phyloP scores from a whole-genome alignment of 208 protist species.

The Acanthamoeba castellanii region DNA sequence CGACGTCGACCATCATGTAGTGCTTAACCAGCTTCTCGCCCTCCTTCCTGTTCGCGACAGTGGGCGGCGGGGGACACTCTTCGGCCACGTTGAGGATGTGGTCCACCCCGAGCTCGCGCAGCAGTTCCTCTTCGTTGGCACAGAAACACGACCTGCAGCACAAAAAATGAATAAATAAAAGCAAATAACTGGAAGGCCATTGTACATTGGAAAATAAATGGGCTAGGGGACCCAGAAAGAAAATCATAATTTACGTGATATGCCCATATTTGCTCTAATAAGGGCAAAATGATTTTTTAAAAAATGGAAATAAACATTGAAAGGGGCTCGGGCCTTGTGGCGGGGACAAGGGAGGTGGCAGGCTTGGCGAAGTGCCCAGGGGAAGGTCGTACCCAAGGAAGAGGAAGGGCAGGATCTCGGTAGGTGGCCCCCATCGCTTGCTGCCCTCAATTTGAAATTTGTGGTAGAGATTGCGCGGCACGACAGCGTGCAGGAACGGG shows the following conservation, averaged over 20 bases:
- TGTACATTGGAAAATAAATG: no score
- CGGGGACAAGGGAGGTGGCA: background rate
- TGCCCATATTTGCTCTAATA: background rate
- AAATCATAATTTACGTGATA: background rate
- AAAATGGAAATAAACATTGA: background rate
- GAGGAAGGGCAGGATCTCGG: slow-evolving; percentile 55
- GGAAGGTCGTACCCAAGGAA: slow-evolving; percentile 8
- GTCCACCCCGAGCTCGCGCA: slow-evolving; percentile 12
- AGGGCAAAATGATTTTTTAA: background rate
- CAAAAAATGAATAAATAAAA: background rate
- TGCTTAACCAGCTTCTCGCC: slow-evolving; percentile 47
- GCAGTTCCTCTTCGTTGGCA: background rate
- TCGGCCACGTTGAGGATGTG: slow-evolving; percentile 46
- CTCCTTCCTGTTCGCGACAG: slow-evolving; percentile 15
- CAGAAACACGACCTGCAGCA: slow-evolving; percentile 33
- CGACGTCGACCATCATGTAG: slow-evolving; percentile 57
- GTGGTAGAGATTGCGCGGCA: slow-evolving; percentile 26
- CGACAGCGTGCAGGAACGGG: slow-evolving; percentile 28
- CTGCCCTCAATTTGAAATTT: slow-evolving; percentile 31
- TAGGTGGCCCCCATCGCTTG: slow-evolving; percentile 31
- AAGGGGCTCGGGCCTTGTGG: background rate
- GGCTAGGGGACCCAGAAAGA: background rate
- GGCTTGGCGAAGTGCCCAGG: background rate
- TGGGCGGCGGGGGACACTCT: slow-evolving; percentile 31
- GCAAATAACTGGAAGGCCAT: no score